Base-by-base conservation (phyloP, 768 basidiomycete genomes). In the Strobilomyces confusus region DNA sequence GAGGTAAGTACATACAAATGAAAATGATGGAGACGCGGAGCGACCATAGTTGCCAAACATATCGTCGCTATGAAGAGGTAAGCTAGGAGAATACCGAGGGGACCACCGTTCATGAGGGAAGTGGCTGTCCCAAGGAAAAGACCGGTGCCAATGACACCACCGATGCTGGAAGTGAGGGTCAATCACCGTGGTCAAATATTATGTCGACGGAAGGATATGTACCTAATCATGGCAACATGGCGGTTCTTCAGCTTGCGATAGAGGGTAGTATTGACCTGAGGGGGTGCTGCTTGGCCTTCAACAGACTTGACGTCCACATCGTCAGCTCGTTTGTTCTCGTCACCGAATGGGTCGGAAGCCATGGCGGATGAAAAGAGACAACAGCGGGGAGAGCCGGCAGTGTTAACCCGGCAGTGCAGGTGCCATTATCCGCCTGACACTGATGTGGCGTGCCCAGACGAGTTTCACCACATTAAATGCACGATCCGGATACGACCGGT, bases 81-180 rank as follows among this genome's bases (percentile, higher is more conserved):
- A 9, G 65, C 77, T 20, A 79, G 63, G 12, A 79, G 63, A 36
- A 79, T 58, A n/a, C n/a, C n/a, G n/a, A n/a, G n/a, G n/a, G n/a
- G n/a, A n/a, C n/a, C n/a, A n/a, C n/a, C n/a, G n/a, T n/a, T 63
- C 48, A 41, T 49, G 37, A 79, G 66, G 9, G 74, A 68, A 7
- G 59, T 38, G 7, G 67, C 74, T 1, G 69, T 66, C 8, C 68
- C 69, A 11, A 71, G 67, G 58, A 72, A 71, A 15, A 73, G 62
- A 26, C 69, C 65, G 0, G 76, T 77, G 23, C 77, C 77, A 12
- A 76, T 76, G 42, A 75, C 76, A 54, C 75, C 70, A 37, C 63
- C 68, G 0, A 69, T 63, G 55, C 67, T 68, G 45, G 6, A 44
- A n/a, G n/a, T 14, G 11, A 15, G 12, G 19, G 26, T 62, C 2